Evolutionary conservation across 257 asterid species (phyloP).

Genomic region (Salvia splendens): DNA sequence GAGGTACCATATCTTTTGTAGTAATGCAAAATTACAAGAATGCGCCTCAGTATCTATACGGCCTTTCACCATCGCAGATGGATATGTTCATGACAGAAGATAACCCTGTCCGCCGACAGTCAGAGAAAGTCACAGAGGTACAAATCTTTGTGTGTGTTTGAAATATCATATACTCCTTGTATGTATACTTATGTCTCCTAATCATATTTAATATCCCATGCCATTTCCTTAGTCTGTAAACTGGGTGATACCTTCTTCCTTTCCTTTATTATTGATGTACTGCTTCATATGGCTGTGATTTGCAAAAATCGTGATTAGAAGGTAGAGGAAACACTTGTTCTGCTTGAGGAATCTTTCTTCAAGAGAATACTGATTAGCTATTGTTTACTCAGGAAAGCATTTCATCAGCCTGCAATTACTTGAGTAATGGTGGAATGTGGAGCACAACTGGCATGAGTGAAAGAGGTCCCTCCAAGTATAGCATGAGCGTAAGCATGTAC

Average conservation of each 20-base stretch:
- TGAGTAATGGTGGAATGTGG: constrained; percentile 77
- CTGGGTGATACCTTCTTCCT: neutral
- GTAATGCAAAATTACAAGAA: constrained; percentile 85
- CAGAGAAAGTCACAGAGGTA: constrained; percentile 82
- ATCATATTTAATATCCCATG: neutral
- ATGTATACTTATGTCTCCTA: neutral
- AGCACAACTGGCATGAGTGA: constrained; percentile 53
- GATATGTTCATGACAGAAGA: constrained; percentile 95
- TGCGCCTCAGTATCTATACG: constrained; percentile 77
- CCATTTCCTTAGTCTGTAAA: neutral
- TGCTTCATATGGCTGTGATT: neutral
- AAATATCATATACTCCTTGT: neutral
- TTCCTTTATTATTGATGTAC: constrained; percentile 13
- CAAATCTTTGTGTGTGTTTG: constrained; percentile 20
- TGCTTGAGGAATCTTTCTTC: constrained; percentile 2
- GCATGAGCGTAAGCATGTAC: constrained; percentile 77
- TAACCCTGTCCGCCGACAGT: constrained; percentile 63
- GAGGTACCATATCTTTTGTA: constrained; percentile 35
- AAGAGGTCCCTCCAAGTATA: constrained; percentile 63
- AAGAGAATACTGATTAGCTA: constrained; percentile 12
- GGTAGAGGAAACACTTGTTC: constrained; percentile 16
- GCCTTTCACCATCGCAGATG: constrained; percentile 87
- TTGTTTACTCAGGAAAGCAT: constrained; percentile 64
- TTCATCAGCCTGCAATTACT: constrained; percentile 67
- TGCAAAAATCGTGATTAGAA: constrained; percentile 9